Evolutionary conservation across 106 monocot genomes (phyloP), one percentile per base, ranked within the genome.

Genomic region (Platanthera guangdongensis): DNA sequence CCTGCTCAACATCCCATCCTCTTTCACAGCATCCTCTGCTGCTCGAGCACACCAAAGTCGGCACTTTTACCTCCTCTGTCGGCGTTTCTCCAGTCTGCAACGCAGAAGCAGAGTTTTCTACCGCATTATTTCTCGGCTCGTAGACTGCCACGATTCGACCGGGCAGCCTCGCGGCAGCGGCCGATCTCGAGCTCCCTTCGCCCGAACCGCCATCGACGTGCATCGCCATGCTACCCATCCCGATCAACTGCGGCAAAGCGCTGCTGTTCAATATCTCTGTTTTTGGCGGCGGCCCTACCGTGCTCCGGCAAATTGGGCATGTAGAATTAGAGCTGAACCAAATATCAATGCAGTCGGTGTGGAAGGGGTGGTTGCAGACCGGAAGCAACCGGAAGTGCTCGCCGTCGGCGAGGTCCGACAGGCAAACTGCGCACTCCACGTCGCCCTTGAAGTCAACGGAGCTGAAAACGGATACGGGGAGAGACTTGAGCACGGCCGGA

Each of bases 321-420:
- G 77, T 87, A 0, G 82, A 52, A 52, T 84, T 74, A 9, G 83
- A 79, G 47, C 47, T 57, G 12, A 92, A 79, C 92, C 92, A 92
- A 70, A 75, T 87, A 30, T 85, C 89, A 52, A 92, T 89, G 83
- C 92, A 92, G 18, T 85, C 87, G 16, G 77, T 39, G 76, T 92
- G 92, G 83, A 93, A 92, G 9, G 80, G 81, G 54, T 93, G 93
- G 68, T 79, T 77, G 84, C 93, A 93, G 51, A 70, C 77, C 4
- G 93, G 93, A n/a, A 93, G 90, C 68, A 90, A 50, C 14, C 93
- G 75, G 30, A 52, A 77, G 51, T 79, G 22, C 60, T 82, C 76
- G 22, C 62, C 75, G 6, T 81, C 77, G 0, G 57, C 18, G 19
- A 72, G 13, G 47, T 80, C 80, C 2, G 55, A 59, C 46, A 82